Base-by-base conservation (phyloP, 768 basidiomycete species). In the Termitomyces sp. region DNA sequence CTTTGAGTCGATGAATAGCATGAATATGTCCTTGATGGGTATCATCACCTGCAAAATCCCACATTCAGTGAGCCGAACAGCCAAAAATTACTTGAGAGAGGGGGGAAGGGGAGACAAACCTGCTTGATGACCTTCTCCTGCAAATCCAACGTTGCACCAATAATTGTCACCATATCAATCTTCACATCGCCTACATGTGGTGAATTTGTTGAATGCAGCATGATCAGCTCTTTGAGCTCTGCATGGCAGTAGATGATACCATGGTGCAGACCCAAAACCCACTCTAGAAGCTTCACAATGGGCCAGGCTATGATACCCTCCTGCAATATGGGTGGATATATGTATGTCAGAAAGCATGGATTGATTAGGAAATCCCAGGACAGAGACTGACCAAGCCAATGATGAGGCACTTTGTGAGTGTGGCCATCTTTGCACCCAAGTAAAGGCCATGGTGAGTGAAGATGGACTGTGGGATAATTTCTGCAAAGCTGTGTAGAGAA, bases 381-480 rank as follows among this genome's bases (percentile, higher is more conserved):
- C 24, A 12, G 46, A 39, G 26, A 70, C 82, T 48, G 56, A 91
- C 91, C 69, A 93, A 65, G 20, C 78, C 71, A 74, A 84, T 89
- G 3, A 95, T 88, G 36, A 95, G 72, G 34, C 81, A 62, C 37
- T 78, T 82, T 1, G 89, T 88, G 42, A 88, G 80, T 0, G 79
- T 77, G 0, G 88, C 93, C 88, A 57, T 90, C 67, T 91, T 90
- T 9, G 93, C 91, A 36, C 93, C 93, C 46, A 96, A 82, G 64
- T 88, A 91, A 4, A 95, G 81, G 22, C 94, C 94, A 76, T 93
- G 88, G 37, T 94, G 88, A 20, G 91, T 91, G 71, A 91, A 96
- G n/a, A 95, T 76, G 1, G 91, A 91, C 67, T 96, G 93, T 0
- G 93, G 93, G 60, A 95, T 95, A 62, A 95, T 92, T 74, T 95